Conservation (phyloP, 495 filamentous ascomycete genomes). For the Trichoderma orchidacearum region DNA sequence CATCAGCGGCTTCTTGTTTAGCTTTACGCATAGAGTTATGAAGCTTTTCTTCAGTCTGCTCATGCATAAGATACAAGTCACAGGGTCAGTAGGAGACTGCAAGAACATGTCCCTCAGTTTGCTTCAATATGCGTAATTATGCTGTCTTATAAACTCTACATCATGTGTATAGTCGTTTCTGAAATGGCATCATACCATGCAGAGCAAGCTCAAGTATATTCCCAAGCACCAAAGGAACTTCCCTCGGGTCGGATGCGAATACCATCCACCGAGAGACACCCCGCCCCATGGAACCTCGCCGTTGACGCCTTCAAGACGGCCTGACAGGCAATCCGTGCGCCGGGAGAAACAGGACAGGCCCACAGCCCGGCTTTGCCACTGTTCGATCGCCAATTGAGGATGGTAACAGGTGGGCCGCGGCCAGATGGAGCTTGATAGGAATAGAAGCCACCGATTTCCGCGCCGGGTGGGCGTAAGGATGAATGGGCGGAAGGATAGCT, state of each 20-base stretch:
- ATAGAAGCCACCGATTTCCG: neutral
- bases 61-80: too few species aligned
- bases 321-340: neutral
- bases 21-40: too few species aligned
- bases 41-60: too few species aligned
- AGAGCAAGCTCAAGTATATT: neutral
- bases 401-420: neutral
- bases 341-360: neutral
- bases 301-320: neutral
- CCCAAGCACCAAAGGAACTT: neutral
- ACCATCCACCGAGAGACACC: neutral
- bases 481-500: neutral
- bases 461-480: neutral
- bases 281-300: neutral
- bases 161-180: neutral
- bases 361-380: neutral
- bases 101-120: too few species aligned
- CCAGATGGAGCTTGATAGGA: neutral
- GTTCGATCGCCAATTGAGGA: neutral
- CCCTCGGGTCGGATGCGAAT: neutral
- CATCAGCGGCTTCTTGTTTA: too few species aligned
- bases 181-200: neutral
- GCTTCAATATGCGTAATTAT: too few species aligned
- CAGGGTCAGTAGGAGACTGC: too few species aligned
- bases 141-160: too few species aligned